phyloP scores from a whole-genome alignment of 2,329 filamentous ascomycete genomes.

The Colletotrichum aenigma region DNA sequence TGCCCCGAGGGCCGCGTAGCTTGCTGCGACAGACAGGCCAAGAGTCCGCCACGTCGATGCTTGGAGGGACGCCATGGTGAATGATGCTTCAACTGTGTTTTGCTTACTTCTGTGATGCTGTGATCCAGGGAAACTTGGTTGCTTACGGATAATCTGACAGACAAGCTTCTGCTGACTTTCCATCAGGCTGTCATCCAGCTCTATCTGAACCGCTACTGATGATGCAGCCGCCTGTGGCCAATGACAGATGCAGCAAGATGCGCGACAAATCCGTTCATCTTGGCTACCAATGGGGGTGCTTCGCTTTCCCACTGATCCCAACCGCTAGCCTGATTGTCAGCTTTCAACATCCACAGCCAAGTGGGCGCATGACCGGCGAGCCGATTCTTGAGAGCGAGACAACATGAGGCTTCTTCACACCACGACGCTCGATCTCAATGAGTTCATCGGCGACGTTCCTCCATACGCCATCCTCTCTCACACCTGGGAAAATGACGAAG shows the following conservation, averaged over 20 bases:
- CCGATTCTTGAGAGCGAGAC: background rate
- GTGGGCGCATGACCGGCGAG: background rate
- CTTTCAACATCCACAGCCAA: background rate
- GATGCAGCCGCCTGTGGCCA: background rate
- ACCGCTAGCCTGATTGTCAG: background rate
- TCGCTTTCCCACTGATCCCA: background rate
- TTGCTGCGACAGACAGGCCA: conserved; percentile 12
- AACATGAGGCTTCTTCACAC: conserved; percentile 30
- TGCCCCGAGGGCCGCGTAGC: conserved; percentile 3
- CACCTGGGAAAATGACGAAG: conserved; percentile 32
- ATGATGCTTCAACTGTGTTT: background rate
- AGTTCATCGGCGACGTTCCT: conserved; percentile 26
- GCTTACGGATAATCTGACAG: background rate
- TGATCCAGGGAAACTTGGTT: background rate
- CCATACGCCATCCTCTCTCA: conserved; percentile 35
- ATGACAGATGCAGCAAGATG: background rate
- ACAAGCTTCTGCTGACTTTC: background rate
- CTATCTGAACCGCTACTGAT: background rate
- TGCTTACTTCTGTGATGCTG: background rate
- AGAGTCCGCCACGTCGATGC: conserved; percentile 10
- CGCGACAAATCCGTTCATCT: background rate
- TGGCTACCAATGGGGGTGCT: background rate
- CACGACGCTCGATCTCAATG: conserved; percentile 18
- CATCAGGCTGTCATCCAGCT: background rate
- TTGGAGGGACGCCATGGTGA: conserved; percentile 28